These are phyloP conservation scores for Hibiscus tridactylites DNA, from an alignment of 345 rosid genomes.

Conservation along the genomic window DNA sequence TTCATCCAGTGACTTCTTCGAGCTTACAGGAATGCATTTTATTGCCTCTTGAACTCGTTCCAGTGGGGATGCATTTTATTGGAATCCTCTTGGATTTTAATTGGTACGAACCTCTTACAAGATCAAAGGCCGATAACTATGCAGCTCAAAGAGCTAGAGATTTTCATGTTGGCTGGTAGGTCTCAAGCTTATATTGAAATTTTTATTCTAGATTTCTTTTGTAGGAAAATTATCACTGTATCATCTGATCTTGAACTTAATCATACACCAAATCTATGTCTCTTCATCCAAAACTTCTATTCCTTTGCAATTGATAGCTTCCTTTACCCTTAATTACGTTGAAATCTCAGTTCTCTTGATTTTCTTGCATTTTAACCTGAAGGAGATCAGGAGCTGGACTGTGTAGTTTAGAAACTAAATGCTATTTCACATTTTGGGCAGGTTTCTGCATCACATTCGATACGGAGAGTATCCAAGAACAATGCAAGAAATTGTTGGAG, in stretches of 20 bases:
- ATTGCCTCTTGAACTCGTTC: too few relatives aligned
- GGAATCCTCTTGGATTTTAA: slow-evolving; percentile 59
- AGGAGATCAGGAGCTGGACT: neutral
- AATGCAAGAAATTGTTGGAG: slow-evolving; percentile 39
- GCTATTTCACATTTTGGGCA: neutral
- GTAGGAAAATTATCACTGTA: neutral
- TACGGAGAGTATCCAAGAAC: slow-evolving; percentile 66
- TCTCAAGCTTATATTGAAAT: neutral
- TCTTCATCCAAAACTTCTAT: too few relatives aligned
- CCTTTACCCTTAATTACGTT: too few relatives aligned
- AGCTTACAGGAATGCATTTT: too few relatives aligned
- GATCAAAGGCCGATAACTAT: slow-evolving; percentile 38
- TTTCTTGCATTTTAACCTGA: neutral
- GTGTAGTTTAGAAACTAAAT: neutral
- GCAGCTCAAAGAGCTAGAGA: slow-evolving; percentile 74
- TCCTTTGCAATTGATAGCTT: too few relatives aligned
- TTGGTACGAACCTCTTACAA: slow-evolving; percentile 58
- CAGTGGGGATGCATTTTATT: too few relatives aligned
- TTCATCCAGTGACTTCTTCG: too few relatives aligned
- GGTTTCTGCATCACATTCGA: slow-evolving; percentile 58
- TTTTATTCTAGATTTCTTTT: neutral
- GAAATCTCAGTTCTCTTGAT: too few relatives aligned
- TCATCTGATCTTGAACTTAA: neutral
- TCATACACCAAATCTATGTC: too few relatives aligned
- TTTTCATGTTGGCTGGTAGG: slow-evolving; percentile 65